Conservation (phyloP, 192 early-diverging fungal species). For the Diversispora eburnea region DNA sequence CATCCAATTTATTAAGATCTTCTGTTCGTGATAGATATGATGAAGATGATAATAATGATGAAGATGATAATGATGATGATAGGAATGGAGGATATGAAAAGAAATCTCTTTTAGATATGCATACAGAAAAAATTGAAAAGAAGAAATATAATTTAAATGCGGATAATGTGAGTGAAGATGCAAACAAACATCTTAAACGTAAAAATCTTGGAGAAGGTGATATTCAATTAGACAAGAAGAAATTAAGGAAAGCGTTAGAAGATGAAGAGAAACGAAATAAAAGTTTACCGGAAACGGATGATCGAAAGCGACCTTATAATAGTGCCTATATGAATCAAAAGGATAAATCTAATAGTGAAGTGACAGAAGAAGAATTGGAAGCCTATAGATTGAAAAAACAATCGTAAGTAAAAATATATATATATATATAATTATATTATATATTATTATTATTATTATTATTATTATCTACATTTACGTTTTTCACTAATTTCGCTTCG, state of each 20-base stretch:
- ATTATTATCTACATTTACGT: not conserved
- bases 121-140: constrained; percentile 30
- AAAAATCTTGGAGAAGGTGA: constrained; percentile 57
- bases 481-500: not conserved
- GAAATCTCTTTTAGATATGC: constrained; percentile 37
- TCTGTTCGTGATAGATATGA: not conserved
- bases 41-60: not conserved
- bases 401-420: constrained; percentile 19
- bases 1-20: constrained; percentile 32
- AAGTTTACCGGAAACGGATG: constrained; percentile 7
- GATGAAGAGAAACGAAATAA: constrained; percentile 37
- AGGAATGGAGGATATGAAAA: not conserved
- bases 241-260: constrained; percentile 51
- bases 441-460: not conserved
- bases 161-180: constrained; percentile 26
- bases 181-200: constrained; percentile 31
- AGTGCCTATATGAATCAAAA: constrained; percentile 14
- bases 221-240: constrained; percentile 49
- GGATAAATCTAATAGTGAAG: constrained; percentile 24
- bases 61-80: not conserved
- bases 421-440: not conserved
- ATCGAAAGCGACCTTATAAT: constrained; percentile 30
- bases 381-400: constrained; percentile 52
- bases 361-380: constrained; percentile 68
- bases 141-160: constrained; percentile 32